phyloP scores from a whole-genome alignment of 1,284 basidiomycete species.

The Cutaneotrichosporon dermatis region DNA sequence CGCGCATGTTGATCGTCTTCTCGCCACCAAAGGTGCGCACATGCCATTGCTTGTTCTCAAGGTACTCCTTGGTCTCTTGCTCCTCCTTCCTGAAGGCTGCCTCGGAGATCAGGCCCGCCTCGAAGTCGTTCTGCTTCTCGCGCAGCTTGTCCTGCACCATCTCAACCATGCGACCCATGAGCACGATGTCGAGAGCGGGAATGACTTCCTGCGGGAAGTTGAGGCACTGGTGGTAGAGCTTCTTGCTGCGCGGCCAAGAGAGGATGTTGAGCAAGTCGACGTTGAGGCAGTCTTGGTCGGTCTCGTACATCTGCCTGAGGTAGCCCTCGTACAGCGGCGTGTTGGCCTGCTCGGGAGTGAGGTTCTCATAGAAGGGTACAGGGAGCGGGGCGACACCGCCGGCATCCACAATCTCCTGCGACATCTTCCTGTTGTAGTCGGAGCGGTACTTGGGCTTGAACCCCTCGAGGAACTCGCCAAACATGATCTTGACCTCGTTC shows the following conservation, averaged over 20 bases:
- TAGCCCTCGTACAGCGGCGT: constrained; percentile 76
- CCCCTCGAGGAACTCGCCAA: constrained; percentile 80
- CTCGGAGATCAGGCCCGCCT: constrained; percentile 31
- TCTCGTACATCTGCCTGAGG: constrained; percentile 78
- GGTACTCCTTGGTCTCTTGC: constrained; percentile 51
- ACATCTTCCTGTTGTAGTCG: constrained; percentile 55
- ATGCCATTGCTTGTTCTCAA: constrained; percentile 70
- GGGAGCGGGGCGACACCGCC: constrained; percentile 36
- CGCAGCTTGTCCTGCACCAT: constrained; percentile 71
- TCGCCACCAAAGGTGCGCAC: constrained; percentile 82
- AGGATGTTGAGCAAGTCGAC: constrained; percentile 84
- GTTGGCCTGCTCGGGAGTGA: constrained; percentile 62
- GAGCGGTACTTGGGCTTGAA: constrained; percentile 93
- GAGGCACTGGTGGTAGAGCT: constrained; percentile 70
- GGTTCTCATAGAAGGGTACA: constrained; percentile 47
- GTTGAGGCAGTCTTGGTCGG: constrained; percentile 87
- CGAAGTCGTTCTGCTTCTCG: constrained; percentile 33
- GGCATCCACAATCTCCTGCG: constrained; percentile 32
- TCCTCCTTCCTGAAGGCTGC: constrained; percentile 68
- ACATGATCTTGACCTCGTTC: constrained; percentile 81
- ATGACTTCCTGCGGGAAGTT: constrained; percentile 97
- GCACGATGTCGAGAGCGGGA: constrained; percentile 91
- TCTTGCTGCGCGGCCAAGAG: constrained; percentile 78
- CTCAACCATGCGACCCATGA: constrained; percentile 85
- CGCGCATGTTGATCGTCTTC: constrained; percentile 76